Conservation (phyloP, 495 filamentous ascomycete genomes). For the Xylaria sp. region DNA sequence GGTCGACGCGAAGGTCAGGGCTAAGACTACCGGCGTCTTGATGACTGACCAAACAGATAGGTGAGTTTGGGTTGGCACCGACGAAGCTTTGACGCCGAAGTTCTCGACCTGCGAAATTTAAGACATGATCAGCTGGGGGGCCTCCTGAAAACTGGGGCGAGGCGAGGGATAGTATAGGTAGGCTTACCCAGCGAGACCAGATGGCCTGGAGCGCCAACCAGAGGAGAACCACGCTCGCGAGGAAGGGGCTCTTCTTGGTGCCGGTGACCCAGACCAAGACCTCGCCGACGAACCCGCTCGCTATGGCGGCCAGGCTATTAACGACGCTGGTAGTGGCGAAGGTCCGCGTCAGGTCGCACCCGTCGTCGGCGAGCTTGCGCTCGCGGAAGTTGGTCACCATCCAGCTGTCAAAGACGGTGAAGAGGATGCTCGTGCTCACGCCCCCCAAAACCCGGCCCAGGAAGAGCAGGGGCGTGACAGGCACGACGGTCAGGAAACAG, state of each 20-base stretch:
- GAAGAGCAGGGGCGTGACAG: constrained; percentile 50
- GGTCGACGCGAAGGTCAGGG: constrained; percentile 56
- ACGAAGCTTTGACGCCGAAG: constrained; percentile 44
- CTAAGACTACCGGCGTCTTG: constrained; percentile 49
- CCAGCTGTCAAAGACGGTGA: constrained; percentile 64
- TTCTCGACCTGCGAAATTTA: constrained; percentile 51
- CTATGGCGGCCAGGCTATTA: constrained; percentile 60
- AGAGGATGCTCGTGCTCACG: constrained; percentile 60
- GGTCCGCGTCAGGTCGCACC: constrained; percentile 49
- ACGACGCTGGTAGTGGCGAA: constrained; percentile 60
- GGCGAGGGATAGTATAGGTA: background rate
- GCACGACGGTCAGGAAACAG: constrained; percentile 54
- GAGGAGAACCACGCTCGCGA: constrained; percentile 48
- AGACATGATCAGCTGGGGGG: constrained; percentile 22
- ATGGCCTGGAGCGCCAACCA: constrained; percentile 50
- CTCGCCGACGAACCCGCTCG: constrained; percentile 51
- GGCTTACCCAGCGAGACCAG: constrained; percentile 55
- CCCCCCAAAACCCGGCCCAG: constrained; percentile 60
- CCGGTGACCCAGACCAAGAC: constrained; percentile 47
- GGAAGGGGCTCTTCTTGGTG: constrained; percentile 60
- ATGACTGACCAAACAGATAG: constrained; percentile 33
- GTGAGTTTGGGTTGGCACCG: background rate
- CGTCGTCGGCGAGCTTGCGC: constrained; percentile 39
- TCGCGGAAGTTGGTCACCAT: constrained; percentile 61
- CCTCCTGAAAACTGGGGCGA: background rate